Evolutionary conservation across 2,329 filamentous ascomycete genomes (phyloP).

Genomic region (Diaporthe ampelina): DNA sequence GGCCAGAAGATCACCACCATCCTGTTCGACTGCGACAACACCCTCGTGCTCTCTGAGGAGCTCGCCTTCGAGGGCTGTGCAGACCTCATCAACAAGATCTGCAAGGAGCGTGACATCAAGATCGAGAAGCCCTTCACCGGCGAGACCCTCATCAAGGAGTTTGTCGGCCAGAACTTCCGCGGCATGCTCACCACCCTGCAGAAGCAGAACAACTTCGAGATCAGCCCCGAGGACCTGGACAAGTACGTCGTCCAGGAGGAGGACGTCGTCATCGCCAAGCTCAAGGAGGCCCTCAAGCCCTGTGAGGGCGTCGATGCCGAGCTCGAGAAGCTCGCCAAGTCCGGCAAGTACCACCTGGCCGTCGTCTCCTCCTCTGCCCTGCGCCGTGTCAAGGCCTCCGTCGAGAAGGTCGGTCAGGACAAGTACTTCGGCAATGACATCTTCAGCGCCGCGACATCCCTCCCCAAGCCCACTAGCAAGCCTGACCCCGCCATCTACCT

Average conservation of each 20-base stretch:
- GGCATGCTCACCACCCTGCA: slow-evolving; percentile 88
- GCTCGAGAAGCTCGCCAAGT: slow-evolving; percentile 73
- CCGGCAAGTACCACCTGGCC: slow-evolving; percentile 78
- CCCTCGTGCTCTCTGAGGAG: slow-evolving; percentile 90
- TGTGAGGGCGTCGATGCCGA: slow-evolving; percentile 78
- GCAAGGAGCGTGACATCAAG: slow-evolving; percentile 71
- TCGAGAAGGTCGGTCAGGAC: slow-evolving; percentile 84
- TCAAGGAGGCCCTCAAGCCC: slow-evolving; percentile 75
- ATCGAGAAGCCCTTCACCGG: slow-evolving; percentile 78
- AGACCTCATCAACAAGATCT: slow-evolving; percentile 88
- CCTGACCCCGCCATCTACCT: slow-evolving; percentile 92
- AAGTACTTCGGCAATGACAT: slow-evolving; percentile 84
- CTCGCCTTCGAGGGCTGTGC: slow-evolving; percentile 93
- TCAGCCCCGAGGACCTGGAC: slow-evolving; percentile 78
- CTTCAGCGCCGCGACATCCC: slow-evolving; percentile 85
- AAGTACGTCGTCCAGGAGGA: slow-evolving; percentile 83
- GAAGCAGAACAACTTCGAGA: slow-evolving; percentile 79
- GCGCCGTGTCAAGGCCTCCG: slow-evolving; percentile 81
- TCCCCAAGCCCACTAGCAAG: slow-evolving; percentile 87
- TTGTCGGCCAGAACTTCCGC: slow-evolving; percentile 95
- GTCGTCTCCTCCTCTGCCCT: slow-evolving; percentile 88
- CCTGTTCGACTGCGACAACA: slow-evolving; percentile 89
- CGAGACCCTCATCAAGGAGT: slow-evolving; percentile 83
- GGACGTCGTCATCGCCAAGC: slow-evolving; percentile 85
- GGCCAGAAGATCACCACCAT: slow-evolving; percentile 73